Percentiles rank a stretch among this genome's conserved stretches.
These are phyloP conservation scores for Knufia petricola DNA, from an alignment of 2,329 filamentous ascomycete species.

Conservation along the genomic window DNA sequence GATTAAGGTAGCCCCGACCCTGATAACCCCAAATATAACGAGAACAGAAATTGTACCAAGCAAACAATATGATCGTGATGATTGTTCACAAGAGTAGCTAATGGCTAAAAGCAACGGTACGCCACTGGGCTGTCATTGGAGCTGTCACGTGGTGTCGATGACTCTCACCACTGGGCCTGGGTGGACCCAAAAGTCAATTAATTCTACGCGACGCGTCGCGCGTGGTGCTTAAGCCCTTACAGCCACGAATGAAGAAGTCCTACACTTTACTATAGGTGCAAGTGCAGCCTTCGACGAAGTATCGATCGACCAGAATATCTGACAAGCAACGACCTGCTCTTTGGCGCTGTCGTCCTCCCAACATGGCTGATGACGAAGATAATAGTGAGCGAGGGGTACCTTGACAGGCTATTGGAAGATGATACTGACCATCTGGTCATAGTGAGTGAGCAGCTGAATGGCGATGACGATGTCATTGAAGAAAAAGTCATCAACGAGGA, in stretches of 20 bases:
- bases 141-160: not conserved
- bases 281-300: too few species aligned
- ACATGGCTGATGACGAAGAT: conserved; percentile 23
- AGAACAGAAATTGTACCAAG: not conserved
- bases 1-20: not conserved
- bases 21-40: not conserved
- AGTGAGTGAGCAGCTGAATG: conserved; percentile 61
- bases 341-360: too few species aligned
- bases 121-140: too few species aligned
- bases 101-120: too few species aligned
- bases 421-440: conserved; percentile 7
- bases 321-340: too few species aligned
- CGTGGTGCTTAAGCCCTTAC: too few species aligned
- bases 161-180: too few species aligned
- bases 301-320: too few species aligned
- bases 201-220: too few species aligned
- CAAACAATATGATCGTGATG: not conserved
- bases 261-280: too few species aligned
- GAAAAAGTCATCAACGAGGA: conserved; percentile 45
- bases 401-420: not conserved
- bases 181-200: too few species aligned
- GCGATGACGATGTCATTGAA: conserved; percentile 52
- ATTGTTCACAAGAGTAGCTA: not conserved
- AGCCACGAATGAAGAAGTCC: too few species aligned
- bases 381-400: conserved; percentile 16